These are phyloP conservation scores for Barnettozyma sucrosica DNA, from an alignment of 805 yeast genomes.

Conservation along the genomic window DNA sequence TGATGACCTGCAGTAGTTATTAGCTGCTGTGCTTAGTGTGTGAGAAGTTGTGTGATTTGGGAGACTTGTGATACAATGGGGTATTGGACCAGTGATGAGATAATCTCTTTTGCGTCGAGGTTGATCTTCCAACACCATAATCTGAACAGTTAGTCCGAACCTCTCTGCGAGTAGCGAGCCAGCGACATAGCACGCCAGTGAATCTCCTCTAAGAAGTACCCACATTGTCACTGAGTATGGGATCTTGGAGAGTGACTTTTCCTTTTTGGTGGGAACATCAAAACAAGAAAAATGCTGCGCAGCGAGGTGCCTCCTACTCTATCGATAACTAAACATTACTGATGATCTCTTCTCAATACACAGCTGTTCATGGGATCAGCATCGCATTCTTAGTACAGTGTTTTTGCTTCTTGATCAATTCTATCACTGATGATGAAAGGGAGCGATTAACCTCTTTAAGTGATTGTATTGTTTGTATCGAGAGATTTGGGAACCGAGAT, in stretches of 20 bases:
- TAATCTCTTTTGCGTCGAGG: background rate
- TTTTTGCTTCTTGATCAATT: no score
- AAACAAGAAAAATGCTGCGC: background rate
- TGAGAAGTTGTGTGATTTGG: background rate
- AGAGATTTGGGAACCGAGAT: no score
- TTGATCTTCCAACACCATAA: slow-evolving; percentile 5
- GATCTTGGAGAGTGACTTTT: no score
- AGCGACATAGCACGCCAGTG: slow-evolving; percentile 3
- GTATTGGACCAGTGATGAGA: slow-evolving; percentile 7
- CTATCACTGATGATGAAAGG: no score
- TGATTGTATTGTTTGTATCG: no score
- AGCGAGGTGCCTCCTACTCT: no score
- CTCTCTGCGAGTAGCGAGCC: slow-evolving; percentile 2
- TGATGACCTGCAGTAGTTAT: slow-evolving; percentile 8
- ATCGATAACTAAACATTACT: no score
- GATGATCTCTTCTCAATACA: no score
- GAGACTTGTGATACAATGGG: slow-evolving; percentile 11
- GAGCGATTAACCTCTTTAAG: no score
- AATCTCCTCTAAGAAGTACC: slow-evolving; percentile 10
- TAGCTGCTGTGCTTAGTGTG: slow-evolving; percentile 1
- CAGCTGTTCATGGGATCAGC: no score
- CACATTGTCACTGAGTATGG: slow-evolving; percentile 3
- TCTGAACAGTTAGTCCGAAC: background rate
- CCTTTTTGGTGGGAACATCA: background rate
- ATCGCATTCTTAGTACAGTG: no score